These are phyloP conservation scores for Magnusiomyces tetraspermus DNA, from an alignment of 1,139 yeast species.

Conservation along the genomic window DNA sequence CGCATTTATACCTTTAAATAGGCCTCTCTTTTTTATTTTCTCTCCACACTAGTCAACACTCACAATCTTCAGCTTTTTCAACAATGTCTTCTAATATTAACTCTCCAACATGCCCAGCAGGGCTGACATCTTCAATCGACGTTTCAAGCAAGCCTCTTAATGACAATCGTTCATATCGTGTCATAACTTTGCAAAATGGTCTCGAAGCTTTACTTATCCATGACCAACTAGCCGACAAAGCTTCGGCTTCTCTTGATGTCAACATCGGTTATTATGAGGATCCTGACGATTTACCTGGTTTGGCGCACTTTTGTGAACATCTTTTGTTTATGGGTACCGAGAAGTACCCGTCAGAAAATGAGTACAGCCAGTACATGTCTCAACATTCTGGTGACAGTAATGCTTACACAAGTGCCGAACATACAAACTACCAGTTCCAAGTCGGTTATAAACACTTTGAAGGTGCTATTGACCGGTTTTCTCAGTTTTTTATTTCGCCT, in stretches of 20 bases:
- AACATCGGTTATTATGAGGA: conserved; percentile 86
- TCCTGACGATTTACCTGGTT: conserved; percentile 62
- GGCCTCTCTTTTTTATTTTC: too few species aligned
- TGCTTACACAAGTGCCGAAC: conserved; percentile 84
- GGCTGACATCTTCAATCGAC: too few species aligned
- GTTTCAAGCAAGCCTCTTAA: conserved; percentile 28
- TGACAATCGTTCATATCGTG: conserved; percentile 69
- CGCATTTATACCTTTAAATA: too few species aligned
- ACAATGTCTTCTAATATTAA: neutral
- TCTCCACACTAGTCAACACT: too few species aligned
- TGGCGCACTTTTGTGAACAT: conserved; percentile 97
- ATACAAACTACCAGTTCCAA: conserved; percentile 87
- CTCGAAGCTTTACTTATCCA: conserved; percentile 68
- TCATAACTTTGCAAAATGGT: conserved; percentile 55
- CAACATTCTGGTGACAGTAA: conserved; percentile 60
- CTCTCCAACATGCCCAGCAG: neutral
- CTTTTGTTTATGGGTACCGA: conserved; percentile 92
- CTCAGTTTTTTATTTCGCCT: conserved; percentile 86
- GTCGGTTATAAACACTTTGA: conserved; percentile 64
- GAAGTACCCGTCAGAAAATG: conserved; percentile 87
- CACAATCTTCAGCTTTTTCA: too few species aligned
- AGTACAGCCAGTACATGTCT: conserved; percentile 66
- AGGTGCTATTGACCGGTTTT: conserved; percentile 85
- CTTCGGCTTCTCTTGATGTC: conserved; percentile 90
- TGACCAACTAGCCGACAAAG: conserved; percentile 78